Percentiles rank a stretch among this genome's conserved stretches.
phyloP scores from a whole-genome alignment of 345 rosid genomes.

The Citrus trifoliata region DNA sequence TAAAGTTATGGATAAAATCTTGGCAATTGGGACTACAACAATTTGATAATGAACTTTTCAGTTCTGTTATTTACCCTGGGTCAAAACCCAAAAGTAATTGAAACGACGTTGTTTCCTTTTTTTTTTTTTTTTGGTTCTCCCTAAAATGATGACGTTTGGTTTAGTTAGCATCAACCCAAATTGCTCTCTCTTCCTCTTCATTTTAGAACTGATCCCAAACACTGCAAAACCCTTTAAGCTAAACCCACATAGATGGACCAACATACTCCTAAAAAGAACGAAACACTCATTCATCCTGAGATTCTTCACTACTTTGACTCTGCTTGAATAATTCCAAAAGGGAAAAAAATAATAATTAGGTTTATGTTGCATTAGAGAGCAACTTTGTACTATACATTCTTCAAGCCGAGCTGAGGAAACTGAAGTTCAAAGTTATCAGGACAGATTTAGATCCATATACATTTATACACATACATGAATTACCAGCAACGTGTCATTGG shows the following conservation, averaged over 20 bases:
- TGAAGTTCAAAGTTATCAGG: constrained; percentile 18
- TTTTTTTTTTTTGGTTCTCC: too few relatives aligned
- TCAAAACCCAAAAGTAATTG: too few relatives aligned
- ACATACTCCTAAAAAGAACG: not conserved
- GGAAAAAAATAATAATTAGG: not conserved
- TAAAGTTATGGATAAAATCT: too few relatives aligned
- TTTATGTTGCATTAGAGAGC: not conserved
- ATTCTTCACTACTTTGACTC: not conserved
- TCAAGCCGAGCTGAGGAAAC: not conserved
- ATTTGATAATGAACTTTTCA: too few relatives aligned
- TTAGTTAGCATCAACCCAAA: too few relatives aligned
- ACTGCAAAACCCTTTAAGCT: too few relatives aligned
- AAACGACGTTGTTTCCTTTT: too few relatives aligned
- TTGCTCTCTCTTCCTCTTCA: too few relatives aligned
- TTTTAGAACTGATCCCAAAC: too few relatives aligned
- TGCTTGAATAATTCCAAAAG: not conserved
- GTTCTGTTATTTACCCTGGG: rapidly evolving
- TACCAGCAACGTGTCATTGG: not conserved
- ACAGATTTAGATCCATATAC: constrained; percentile 13
- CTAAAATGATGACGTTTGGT: too few relatives aligned
- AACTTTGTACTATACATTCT: not conserved
- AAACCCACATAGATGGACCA: too few relatives aligned
- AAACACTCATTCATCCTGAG: not conserved
- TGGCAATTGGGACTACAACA: too few relatives aligned
- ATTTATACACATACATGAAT: not conserved